Evolutionary conservation across 169 alveolate genomes (phyloP), one percentile per base, ranked within the genome.

Genomic region (Ichthyophthirius multifiliis): DNA sequence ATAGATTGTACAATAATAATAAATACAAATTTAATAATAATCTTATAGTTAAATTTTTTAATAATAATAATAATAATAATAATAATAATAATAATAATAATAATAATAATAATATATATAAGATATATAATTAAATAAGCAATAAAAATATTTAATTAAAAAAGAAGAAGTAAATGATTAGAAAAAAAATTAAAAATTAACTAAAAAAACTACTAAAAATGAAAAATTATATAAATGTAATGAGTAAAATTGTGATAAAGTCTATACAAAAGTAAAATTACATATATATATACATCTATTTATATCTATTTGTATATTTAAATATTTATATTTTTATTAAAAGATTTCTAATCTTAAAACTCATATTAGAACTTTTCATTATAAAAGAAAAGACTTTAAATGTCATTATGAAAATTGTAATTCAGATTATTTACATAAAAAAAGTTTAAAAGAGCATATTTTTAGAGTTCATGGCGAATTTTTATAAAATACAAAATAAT

Each of bases 401-500:
- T 67, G 77, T 37, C 20, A 67, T 39, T 37, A 34, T 39, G 20
- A 41, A 34, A 37, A 30, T 5, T 34, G 77, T 9, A 67, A 55
- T 12, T 55, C 71, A 55, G 71, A 41, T 12, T 67, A 34, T 30
- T 44, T 67, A 15, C 77, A 67, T 18, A 67, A 67, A 37, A 67
- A 67, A 44, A 67, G 77, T 30, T 67, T 67, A 39, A 67, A 67
- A 41, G 77, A 67, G 12, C 77, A 67, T 18, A 37, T 67, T 27
- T 13, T 39, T 27, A 34, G 71, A 27, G 71, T 55, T 4, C 71
- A 55, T 7, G n/a, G n/a, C n/a, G n/a, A n/a, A n/a, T n/a, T n/a
- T n/a, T n/a, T n/a, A n/a, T n/a, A n/a, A n/a, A n/a, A n/a, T n/a
- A n/a, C n/a, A n/a, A n/a, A n/a, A n/a, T n/a, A n/a, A n/a, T n/a